A percentile compares a stretch with the other conserved stretches of the same genome.
Conservation (phyloP, 345 rosid genomes). For the Sisymbrium altissimum region DNA sequence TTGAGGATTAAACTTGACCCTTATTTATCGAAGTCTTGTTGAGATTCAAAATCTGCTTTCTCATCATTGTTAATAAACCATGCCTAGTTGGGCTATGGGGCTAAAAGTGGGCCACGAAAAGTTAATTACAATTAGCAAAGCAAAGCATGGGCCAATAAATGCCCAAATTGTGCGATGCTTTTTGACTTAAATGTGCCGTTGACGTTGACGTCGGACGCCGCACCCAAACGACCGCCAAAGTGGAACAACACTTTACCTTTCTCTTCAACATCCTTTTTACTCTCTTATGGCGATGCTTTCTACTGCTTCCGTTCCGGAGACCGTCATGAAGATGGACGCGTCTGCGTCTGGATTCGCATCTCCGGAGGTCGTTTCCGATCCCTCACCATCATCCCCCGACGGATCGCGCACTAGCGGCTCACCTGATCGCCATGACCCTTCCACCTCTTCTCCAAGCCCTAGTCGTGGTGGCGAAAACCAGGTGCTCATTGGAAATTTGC, state of each 20-base stretch:
- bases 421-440: slow-evolving; percentile 52
- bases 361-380: slow-evolving; percentile 41
- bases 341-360: slow-evolving; percentile 28
- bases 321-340: slow-evolving; percentile 33
- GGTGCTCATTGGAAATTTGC: too few relatives aligned
- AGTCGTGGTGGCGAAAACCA: slow-evolving; percentile 50
- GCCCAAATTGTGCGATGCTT: background rate
- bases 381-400: slow-evolving; percentile 34
- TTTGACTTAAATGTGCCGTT: slow-evolving; percentile 14
- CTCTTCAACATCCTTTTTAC: slow-evolving; percentile 1
- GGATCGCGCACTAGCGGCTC: slow-evolving; percentile 38
- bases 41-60: too few relatives aligned
- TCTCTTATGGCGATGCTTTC: slow-evolving; percentile 42
- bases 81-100: background rate
- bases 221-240: slow-evolving; percentile 28
- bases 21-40: too few relatives aligned
- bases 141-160: slow-evolving; percentile 16
- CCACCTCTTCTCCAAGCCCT: slow-evolving; percentile 46
- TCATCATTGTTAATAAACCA: too few relatives aligned
- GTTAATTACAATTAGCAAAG: background rate
- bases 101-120: background rate
- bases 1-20: too few relatives aligned
- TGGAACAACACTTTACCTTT: slow-evolving; percentile 1
- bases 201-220: slow-evolving; percentile 17
- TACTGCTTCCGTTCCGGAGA: slow-evolving; percentile 39